Conservation (phyloP, 106 monocot genomes). For the Phalaenopsis aphrodite region DNA sequence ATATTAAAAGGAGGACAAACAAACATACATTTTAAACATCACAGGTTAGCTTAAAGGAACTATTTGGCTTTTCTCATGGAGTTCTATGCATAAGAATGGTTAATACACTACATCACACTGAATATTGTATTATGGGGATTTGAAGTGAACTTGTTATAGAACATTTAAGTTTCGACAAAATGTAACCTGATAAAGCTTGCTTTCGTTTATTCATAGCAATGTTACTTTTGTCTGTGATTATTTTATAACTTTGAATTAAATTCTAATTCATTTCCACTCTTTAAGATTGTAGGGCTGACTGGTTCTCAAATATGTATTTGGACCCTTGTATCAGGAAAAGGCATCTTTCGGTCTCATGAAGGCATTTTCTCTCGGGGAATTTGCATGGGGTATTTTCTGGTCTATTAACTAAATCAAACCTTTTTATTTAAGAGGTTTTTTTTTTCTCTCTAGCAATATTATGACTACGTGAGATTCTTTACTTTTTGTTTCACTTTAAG, state of each 20-base stretch:
- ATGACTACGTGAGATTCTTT: background rate
- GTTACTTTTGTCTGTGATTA: background rate
- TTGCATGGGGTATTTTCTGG: conserved; percentile 61
- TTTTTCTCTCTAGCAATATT: background rate
- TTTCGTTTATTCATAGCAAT: background rate
- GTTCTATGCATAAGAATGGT: background rate
- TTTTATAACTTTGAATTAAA: background rate
- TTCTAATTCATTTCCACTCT: conserved; percentile 10
- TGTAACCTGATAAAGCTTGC: background rate
- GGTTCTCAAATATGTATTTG: conserved; percentile 67
- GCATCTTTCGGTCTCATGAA: conserved; percentile 45
- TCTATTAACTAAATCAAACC: background rate
- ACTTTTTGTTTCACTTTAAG: background rate
- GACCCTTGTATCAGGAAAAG: conserved; percentile 60
- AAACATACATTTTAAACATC: background rate
- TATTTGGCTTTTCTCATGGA: background rate
- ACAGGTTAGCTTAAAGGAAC: background rate
- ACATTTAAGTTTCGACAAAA: background rate
- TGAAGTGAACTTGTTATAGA: background rate
- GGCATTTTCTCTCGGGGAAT: conserved; percentile 40
- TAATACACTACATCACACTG: background rate
- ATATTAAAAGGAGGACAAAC: background rate
- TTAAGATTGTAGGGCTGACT: conserved; percentile 79
- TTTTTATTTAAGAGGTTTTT: background rate
- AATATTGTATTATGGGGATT: background rate